Base-by-base conservation (phyloP, 2,329 filamentous ascomycete species). In the Pseudogymnoascus sp. region DNA sequence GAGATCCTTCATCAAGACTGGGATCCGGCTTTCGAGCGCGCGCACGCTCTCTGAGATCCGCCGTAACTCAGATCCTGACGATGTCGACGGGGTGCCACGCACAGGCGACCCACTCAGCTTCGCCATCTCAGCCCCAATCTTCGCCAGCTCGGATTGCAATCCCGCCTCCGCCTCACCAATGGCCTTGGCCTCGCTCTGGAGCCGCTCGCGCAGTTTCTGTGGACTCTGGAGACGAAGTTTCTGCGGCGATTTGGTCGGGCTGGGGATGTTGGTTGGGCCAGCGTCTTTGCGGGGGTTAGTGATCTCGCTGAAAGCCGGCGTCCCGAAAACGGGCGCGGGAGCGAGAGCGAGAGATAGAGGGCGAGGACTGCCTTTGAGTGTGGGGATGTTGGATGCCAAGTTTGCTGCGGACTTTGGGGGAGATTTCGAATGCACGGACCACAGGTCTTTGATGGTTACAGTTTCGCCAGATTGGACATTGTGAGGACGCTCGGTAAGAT, bases 91-190 rank as follows among this genome's bases (percentile, higher is more conserved):
- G 77, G 76, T 61, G 46, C 46, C 46, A 3, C 46, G 46, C n/a
- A 56, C 46, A 34, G 46, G 46, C 72, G 70, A 61, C 72, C 72
- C 66, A 69, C 69, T 72, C 42, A 85, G 75, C 38, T 80, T 79
- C 18, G 86, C 86, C 77, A 96, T 85, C 73, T 97, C 92, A 64
- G 91, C 86, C 0, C 89, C 84, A 69, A 97, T 93, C 67, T 88
- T 88, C 60, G 84, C 85, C 7, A 97, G 79, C 72, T 97, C 93
- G 3, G 85, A 84, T 73, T 88, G 85, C 12, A 97, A 76, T 3
- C 83, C 83, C 2, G 82, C 80, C 65, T 93, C 90, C 0, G 88
- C 86, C 7, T 87, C 85, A 4, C 86, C 84, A 14, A 93, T 85
- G 0, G 87, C 84, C 63, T 84, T 86, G 75, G 92, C 91, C 73